phyloP scores from a whole-genome alignment of 768 basidiomycete species.

The Leccinum barrowsii region DNA sequence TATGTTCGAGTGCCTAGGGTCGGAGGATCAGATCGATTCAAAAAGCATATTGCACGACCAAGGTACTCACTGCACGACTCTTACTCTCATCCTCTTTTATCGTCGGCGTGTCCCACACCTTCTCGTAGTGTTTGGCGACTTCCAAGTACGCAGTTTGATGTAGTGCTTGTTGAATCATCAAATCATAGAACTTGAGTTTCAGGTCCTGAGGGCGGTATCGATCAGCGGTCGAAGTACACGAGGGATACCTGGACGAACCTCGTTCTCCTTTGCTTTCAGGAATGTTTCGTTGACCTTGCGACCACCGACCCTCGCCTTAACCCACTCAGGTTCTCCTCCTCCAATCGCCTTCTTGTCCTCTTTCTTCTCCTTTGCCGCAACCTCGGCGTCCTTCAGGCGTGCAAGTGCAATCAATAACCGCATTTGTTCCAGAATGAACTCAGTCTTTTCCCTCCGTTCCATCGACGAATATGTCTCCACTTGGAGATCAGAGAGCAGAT shows the following conservation, averaged over 20 bases:
- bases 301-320: conserved; percentile 86
- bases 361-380: conserved; percentile 50
- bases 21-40: conserved; percentile 2
- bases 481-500: conserved; percentile 90
- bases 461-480: conserved; percentile 99
- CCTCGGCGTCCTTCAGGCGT: conserved; percentile 67
- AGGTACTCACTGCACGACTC: conserved; percentile 55
- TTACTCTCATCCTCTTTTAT: conserved; percentile 83
- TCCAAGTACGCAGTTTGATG: conserved; percentile 85
- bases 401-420: conserved; percentile 78
- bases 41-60: neutral
- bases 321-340: conserved; percentile 88
- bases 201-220: conserved; percentile 60
- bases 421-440: conserved; percentile 98
- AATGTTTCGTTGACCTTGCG: conserved; percentile 93
- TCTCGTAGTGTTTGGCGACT: conserved; percentile 91
- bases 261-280: conserved; percentile 82
- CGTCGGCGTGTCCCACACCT: conserved; percentile 95
- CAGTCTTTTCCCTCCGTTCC: conserved; percentile 96
- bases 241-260: conserved; percentile 48
- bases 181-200: conserved; percentile 92
- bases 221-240: neutral
- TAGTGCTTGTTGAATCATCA: conserved; percentile 94
- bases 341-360: conserved; percentile 51
- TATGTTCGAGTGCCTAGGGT: conserved; percentile 83